Percentiles rank a stretch among this genome's conserved stretches.
These are phyloP conservation scores for Tanacetum coccineum DNA, from an alignment of 129 eudicot species.

Conservation along the genomic window DNA sequence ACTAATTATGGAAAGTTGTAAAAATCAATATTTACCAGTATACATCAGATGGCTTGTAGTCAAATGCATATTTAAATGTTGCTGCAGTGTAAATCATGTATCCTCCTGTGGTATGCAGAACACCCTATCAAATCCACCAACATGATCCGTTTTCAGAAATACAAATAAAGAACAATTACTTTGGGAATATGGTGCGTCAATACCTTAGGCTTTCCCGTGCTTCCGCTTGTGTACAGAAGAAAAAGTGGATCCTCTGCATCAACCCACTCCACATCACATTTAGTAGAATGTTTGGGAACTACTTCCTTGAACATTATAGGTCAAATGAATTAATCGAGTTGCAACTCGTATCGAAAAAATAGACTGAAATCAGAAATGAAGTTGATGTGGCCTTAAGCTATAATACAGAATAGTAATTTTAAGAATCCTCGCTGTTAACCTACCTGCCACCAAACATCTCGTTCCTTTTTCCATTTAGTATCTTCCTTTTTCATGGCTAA, in stretches of 20 bases:
- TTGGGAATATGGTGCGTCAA: constrained; percentile 1
- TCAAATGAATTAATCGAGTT: constrained; percentile 5
- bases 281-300: constrained; percentile 59
- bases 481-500: constrained; percentile 80
- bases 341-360: background rate
- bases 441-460: constrained; percentile 99
- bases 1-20: background rate
- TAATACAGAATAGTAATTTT: background rate
- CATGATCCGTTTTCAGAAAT: background rate
- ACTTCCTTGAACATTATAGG: constrained; percentile 51
- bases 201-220: constrained; percentile 99
- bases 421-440: background rate
- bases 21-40: constrained; percentile 61
- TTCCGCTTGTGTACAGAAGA: constrained; percentile 96
- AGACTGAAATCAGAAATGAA: constrained; percentile 1
- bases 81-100: constrained; percentile 97
- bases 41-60: constrained; percentile 81
- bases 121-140: constrained; percentile 57
- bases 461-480: constrained; percentile 72
- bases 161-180: background rate
- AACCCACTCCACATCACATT: constrained; percentile 88
- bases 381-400: background rate
- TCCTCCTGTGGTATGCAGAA: constrained; percentile 97
- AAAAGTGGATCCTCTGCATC: constrained; percentile 98
- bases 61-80: constrained; percentile 96